Base-by-base conservation (phyloP, 2,329 filamentous ascomycete species). In the Trichoderma hamatum region DNA sequence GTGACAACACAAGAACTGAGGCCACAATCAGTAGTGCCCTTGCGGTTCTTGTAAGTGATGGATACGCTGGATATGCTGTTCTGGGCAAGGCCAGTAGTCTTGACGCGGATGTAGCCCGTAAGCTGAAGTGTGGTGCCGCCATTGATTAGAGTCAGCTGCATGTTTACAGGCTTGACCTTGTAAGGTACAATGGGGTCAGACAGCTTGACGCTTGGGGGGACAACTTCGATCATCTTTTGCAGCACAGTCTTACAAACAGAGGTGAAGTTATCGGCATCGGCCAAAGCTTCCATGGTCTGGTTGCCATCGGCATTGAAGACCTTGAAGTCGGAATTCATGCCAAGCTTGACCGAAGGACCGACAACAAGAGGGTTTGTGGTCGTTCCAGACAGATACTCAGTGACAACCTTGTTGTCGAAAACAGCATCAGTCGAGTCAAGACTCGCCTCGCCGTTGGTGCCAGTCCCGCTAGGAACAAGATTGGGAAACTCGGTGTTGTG, bases 201-300 rank as follows among this genome's bases (percentile, higher is more conserved):
- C 3, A 90, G 81, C 0, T 78, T 78, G 3, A 88, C 84, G 3
- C 79, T 80, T 3, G 77, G 74, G 2, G 87, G 87, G 0, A 89
- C 86, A 4, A 84, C 81, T n/a, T 90, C 85, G 69, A 89, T 87
- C 87, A 90, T 85, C 74, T 84, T 85, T 74, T 87, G 84, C 49
- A 89, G 77, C 21, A 89, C 81, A 4, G 75, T 78, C 71, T 81
- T 78, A 76, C 88, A 90, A 21, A 80, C 78, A 24, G 73, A 80
- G 49, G 78, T 78, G 77, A 88, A 89, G 13, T 76, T 77, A 0
- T 77, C 73, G 0, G 81, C 73, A 66, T 84, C 80, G 4, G 81
- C 75, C 80, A 90, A 75, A 1, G 81, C 77, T 5, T 75, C 75
- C 72, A 89, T 81, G 3, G 88, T 90, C 16, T 77, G 82, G 76